Percentiles rank a stretch among this genome's conserved stretches.
Evolutionary conservation across 106 monocot species (phyloP).

Genomic region (Allium fistulosum): DNA sequence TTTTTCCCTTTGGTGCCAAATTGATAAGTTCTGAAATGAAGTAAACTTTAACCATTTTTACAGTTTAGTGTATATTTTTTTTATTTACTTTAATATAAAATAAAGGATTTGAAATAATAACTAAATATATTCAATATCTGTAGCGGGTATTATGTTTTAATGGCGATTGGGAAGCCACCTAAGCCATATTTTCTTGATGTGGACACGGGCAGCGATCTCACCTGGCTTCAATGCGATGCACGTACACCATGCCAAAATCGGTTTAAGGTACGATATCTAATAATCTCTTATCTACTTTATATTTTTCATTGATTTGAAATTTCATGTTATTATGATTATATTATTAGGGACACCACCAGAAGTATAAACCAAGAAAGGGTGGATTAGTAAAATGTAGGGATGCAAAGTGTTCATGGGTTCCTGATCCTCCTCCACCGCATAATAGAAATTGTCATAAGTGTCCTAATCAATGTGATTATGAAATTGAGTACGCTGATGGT

Average conservation of each 20-base stretch:
- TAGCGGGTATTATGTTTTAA: slow-evolving; percentile 30
- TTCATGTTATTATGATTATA: neutral
- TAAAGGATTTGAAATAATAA: no score
- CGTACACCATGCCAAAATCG: slow-evolving; percentile 48
- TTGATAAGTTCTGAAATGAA: no score
- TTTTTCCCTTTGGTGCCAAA: no score
- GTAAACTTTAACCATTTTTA: no score
- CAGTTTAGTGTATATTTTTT: no score
- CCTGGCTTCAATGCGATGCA: slow-evolving; percentile 94
- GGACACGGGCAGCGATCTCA: slow-evolving; percentile 21
- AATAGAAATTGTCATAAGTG: slow-evolving; percentile 11
- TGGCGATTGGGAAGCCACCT: slow-evolving; percentile 73
- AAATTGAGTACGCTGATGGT: slow-evolving; percentile 57
- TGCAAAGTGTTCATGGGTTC: slow-evolving; percentile 33
- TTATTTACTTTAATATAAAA: no score
- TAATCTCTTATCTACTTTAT: neutral
- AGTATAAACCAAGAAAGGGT: slow-evolving; percentile 49
- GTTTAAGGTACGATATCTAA: neutral
- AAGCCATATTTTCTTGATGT: slow-evolving; percentile 71
- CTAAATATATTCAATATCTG: neutral
- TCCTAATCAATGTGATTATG: slow-evolving; percentile 65
- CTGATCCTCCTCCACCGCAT: slow-evolving; percentile 8
- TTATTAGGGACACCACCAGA: slow-evolving; percentile 65
- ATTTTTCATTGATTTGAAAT: neutral
- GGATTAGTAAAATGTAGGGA: slow-evolving; percentile 59